Percentiles rank a stretch among this genome's conserved stretches.
Evolutionary conservation across 2,329 filamentous ascomycete species (phyloP).

Genomic region (Diaporthe capsici): DNA sequence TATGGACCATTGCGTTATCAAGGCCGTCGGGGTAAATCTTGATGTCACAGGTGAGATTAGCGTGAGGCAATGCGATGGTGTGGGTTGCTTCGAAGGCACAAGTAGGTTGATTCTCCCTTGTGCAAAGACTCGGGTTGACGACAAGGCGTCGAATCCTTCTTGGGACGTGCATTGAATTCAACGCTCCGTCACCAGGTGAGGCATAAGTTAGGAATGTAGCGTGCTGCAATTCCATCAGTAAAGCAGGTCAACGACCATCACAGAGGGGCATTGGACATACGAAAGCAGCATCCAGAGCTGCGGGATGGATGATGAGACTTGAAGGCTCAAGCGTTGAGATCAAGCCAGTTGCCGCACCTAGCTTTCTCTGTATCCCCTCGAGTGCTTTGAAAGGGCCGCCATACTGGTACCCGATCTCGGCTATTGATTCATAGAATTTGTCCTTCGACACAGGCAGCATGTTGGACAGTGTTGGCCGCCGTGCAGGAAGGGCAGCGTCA

Average conservation of each 20-base stretch:
- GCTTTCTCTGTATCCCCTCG: slow-evolving; percentile 11
- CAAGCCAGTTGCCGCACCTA: background rate
- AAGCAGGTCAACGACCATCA: background rate
- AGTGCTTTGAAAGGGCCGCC: slow-evolving; percentile 19
- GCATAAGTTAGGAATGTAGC: no score
- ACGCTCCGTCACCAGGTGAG: no score
- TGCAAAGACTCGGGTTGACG: no score
- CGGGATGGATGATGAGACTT: background rate
- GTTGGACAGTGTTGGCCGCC: slow-evolving; percentile 44
- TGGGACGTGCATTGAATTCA: no score
- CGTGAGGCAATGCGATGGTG: no score
- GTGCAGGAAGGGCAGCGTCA: slow-evolving; percentile 47
- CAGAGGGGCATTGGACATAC: background rate
- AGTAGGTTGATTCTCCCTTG: no score
- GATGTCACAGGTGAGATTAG: no score
- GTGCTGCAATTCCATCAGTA: no score
- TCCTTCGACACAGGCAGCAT: background rate
- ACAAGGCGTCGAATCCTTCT: no score
- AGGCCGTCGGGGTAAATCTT: no score
- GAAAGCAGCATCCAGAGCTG: slow-evolving; percentile 12
- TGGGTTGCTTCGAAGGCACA: no score
- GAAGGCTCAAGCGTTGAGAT: background rate
- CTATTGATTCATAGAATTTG: slow-evolving; percentile 32
- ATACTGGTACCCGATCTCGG: slow-evolving; percentile 33
- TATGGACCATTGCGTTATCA: slow-evolving; percentile 9